Evolutionary conservation across 2,329 filamentous ascomycete species (phyloP).

Genomic region (Epichloe bromicola): DNA sequence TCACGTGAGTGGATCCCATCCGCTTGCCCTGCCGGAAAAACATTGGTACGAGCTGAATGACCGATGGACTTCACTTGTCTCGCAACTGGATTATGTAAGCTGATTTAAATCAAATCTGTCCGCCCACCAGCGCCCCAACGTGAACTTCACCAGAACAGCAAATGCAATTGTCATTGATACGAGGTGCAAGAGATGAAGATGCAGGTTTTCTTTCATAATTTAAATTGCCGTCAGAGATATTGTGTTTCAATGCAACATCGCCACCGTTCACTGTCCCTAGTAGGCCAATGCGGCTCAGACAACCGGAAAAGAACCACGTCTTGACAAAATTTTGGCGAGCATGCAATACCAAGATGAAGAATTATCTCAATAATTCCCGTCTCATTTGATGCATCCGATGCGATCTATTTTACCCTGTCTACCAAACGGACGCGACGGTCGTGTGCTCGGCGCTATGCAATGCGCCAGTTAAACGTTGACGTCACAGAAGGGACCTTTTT

Average conservation of each 20-base stretch:
- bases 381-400: background rate
- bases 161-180: no score
- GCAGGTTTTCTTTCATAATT: no score
- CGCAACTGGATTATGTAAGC: background rate
- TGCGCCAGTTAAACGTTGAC: background rate
- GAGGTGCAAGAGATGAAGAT: no score
- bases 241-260: no score
- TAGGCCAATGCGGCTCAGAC: no score
- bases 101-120: background rate
- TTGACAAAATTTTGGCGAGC: no score
- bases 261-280: no score
- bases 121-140: background rate
- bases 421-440: background rate
- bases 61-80: background rate
- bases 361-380: no score
- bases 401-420: background rate
- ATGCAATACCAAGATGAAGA: no score
- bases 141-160: no score
- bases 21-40: constrained; percentile 23
- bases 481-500: background rate
- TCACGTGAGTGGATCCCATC: constrained; percentile 24
- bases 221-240: no score
- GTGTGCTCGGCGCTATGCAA: background rate
- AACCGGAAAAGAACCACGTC: no score
- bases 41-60: constrained; percentile 1